phyloP scores from a whole-genome alignment of 305 asterid genomes.

The Fraxinus baroniana region DNA sequence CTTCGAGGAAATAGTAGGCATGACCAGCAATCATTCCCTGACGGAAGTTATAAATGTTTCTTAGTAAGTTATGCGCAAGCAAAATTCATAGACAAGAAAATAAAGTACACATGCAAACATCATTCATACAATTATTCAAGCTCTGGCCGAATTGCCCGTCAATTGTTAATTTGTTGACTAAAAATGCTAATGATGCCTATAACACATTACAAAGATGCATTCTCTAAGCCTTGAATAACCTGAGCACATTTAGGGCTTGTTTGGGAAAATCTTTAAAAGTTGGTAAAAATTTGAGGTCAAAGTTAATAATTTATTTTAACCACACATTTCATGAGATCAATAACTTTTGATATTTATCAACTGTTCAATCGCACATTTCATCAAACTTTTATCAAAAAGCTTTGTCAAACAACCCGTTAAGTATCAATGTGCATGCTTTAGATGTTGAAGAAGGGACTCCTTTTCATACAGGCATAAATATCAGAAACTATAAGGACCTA shows the following conservation, averaged over 20 bases:
- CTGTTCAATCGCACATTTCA: neutral
- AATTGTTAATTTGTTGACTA: neutral
- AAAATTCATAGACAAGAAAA: neutral
- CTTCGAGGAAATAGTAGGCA: neutral
- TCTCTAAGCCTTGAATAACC: neutral
- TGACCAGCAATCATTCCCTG: neutral
- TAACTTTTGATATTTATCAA: neutral
- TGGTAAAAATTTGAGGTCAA: neutral
- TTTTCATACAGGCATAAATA: neutral
- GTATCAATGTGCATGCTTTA: neutral
- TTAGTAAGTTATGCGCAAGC: slow-evolving; percentile 6
- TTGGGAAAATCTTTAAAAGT: neutral
- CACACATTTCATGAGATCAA: neutral
- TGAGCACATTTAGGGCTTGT: neutral
- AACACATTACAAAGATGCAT: slow-evolving; percentile 7
- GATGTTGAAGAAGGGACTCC: neutral
- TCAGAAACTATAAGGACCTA: neutral
- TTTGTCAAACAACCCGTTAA: neutral
- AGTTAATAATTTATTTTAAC: neutral
- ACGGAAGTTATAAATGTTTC: neutral
- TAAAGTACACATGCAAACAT: neutral
- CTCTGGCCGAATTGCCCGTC: neutral
- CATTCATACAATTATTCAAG: neutral
- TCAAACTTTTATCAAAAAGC: neutral
- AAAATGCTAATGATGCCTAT: neutral